Percentiles rank a stretch among this genome's conserved stretches.
Conservation (phyloP, 164 flowering plant species). For the Stephania japonica region DNA sequence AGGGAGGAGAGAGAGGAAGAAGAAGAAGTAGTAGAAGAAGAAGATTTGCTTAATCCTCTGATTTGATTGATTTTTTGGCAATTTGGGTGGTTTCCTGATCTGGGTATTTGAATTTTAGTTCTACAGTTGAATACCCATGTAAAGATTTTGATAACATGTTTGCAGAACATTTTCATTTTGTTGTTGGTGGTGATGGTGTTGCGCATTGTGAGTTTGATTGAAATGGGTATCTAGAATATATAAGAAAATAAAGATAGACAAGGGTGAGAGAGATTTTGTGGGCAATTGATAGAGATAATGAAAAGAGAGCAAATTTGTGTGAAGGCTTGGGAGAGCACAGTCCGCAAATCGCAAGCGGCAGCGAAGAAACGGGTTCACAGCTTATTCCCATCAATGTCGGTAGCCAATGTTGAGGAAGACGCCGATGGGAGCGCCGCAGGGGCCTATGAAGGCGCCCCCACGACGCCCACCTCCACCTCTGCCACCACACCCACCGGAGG, state of each 20-base stretch:
- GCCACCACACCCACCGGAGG: not conserved
- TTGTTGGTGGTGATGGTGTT: not conserved
- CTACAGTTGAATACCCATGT: not conserved
- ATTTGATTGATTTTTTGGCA: not conserved
- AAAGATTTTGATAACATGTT: not conserved
- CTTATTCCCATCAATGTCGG: slow-evolving; percentile 46
- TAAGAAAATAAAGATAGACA: not conserved
- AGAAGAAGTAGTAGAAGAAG: not conserved
- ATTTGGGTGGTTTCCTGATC: not conserved
- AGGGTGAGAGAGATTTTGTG: not conserved
- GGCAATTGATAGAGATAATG: slow-evolving; percentile 16
- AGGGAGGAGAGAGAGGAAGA: too few species aligned
- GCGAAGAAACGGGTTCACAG: slow-evolving; percentile 55
- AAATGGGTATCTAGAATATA: not conserved
- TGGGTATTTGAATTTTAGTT: not conserved
- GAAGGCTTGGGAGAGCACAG: slow-evolving; percentile 76
- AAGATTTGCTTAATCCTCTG: not conserved
- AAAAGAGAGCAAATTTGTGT: slow-evolving; percentile 34
- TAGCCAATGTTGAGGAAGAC: slow-evolving; percentile 50
- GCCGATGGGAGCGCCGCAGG: not conserved
- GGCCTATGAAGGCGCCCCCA: slow-evolving; percentile 11
- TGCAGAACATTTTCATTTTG: not conserved
- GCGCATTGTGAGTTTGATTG: not conserved
- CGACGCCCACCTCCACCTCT: slow-evolving; percentile 12
- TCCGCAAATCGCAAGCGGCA: slow-evolving; percentile 58